These are phyloP conservation scores for Aspergillus tanneri DNA, from an alignment of 2,329 filamentous ascomycete genomes.

Conservation along the genomic window DNA sequence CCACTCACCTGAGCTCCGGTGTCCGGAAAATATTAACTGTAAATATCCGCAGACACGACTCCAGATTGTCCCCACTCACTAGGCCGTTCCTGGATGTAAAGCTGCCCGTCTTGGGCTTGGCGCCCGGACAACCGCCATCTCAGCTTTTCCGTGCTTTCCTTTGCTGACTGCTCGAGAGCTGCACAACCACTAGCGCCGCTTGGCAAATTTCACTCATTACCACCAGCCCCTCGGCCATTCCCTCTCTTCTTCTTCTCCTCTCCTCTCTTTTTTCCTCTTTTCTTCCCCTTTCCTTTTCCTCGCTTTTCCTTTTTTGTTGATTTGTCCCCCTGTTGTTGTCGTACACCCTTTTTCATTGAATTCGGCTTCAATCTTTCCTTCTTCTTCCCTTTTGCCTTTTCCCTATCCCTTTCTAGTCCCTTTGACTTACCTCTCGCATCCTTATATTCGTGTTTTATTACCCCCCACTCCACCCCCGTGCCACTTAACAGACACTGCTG, in stretches of 20 bases:
- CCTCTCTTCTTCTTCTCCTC: conserved; percentile 14
- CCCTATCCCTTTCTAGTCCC: conserved; percentile 9
- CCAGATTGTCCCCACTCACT: conserved; percentile 28
- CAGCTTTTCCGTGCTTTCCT: conserved; percentile 26
- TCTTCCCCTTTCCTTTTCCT: conserved; percentile 13
- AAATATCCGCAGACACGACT: conserved; percentile 28
- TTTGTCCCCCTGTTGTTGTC: conserved; percentile 13
- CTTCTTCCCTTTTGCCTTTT: conserved; percentile 13
- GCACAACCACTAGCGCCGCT: conserved; percentile 38
- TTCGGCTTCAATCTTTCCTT: conserved; percentile 2
- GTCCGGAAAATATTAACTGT: conserved; percentile 30
- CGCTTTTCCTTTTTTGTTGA: conserved; percentile 4
- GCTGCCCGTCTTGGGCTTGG: conserved; percentile 26
- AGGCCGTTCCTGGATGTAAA: conserved; percentile 28
- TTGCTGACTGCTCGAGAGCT: conserved; percentile 31
- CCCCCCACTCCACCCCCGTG: neutral
- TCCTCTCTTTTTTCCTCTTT: conserved; percentile 13
- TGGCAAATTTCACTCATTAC: conserved; percentile 33
- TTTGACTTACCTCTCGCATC: neutral
- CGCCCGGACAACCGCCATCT: conserved; percentile 28
- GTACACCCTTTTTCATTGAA: conserved; percentile 11
- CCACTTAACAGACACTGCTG: too few relatives aligned
- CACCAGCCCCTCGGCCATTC: conserved; percentile 34
- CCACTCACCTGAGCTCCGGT: conserved; percentile 14
- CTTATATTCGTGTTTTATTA: neutral